Evolutionary conservation across 345 rosid species (phyloP), one percentile per base, ranked within the genome.

Genomic region (Raphanus sativus): DNA sequence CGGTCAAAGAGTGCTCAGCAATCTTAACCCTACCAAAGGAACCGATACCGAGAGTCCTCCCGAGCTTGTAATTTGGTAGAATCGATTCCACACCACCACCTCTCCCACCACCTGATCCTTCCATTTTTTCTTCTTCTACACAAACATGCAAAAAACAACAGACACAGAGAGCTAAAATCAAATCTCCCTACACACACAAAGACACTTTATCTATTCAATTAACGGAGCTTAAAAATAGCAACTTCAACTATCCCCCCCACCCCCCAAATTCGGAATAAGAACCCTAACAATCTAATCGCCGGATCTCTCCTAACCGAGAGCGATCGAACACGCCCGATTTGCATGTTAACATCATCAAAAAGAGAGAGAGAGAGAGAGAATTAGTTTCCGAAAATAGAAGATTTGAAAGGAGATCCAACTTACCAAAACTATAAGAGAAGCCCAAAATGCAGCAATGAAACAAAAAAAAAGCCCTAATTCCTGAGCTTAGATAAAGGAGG

Each of bases 21-120:
- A 91, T 85, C 86, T 92, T 95, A 69, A 95, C 99, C 86, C 92
- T 88, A 40, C 99, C 90, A 76, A 95, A 95, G 45, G 99, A 83
- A 68, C 99, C 99, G 7, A 92, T 89, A 65, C 99, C 99, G 45
- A 92, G 92, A 68, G 89, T 89, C 83, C 85, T 91, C 32, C 94
- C 94, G 40, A 91, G 89, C 86, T 84, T 91, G 83, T 92, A 95
- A 75, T 91, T 92, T 11, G 82, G 85, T 61, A 89, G 84, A 55
- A 75, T 81, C 75, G 83, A 74, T 66, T 91, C 93, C 55, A 74
- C 88, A 56, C 85, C 86, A 25, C 89, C 85, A 56, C 85, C 86
- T 21, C 89, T 84, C 69, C 88, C 84, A 61, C 63, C 78, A 64
- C 83, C 78, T 54, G 88, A 30, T 74, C 86, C 92, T 74, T 92